Evolutionary conservation across 257 asterid species (phyloP).

Genomic region (Plectranthus barbatus): DNA sequence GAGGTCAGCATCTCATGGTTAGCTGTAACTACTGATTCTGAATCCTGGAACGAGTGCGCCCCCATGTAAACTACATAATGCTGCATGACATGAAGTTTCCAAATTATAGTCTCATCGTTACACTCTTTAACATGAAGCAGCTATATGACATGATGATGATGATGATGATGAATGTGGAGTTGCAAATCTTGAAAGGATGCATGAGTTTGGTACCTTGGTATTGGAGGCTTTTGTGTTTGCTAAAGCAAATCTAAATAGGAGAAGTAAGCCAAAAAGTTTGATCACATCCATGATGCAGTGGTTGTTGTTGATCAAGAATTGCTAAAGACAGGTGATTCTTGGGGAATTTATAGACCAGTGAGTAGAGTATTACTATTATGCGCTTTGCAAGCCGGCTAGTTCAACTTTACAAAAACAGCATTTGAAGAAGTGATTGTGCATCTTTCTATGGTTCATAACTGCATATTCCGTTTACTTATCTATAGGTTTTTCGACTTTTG

Average conservation of each 20-base stretch:
- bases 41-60: constrained; percentile 31
- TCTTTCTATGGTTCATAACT: not conserved
- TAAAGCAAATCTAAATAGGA: constrained; percentile 21
- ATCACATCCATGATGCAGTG: constrained; percentile 16
- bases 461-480: too few relatives aligned
- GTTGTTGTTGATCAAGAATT: constrained; percentile 1
- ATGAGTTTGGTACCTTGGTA: constrained; percentile 33
- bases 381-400: constrained; percentile 8
- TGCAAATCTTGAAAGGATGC: not conserved
- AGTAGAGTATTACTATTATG: not conserved
- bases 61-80: constrained; percentile 68
- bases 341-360: constrained; percentile 18
- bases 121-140: not conserved
- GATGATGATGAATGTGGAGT: too few relatives aligned
- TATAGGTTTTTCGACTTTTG: too few relatives aligned
- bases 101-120: not conserved
- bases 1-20: constrained; percentile 47
- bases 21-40: constrained; percentile 36
- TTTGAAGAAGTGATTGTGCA: not conserved
- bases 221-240: constrained; percentile 15
- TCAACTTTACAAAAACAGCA: constrained; percentile 4
- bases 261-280: constrained; percentile 12
- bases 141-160: too few relatives aligned
- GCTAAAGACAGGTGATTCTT: constrained; percentile 2
- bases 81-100: constrained; percentile 24